Base-by-base conservation (phyloP, 1,139 yeast species). In the Saccharomyces hybrid region DNA sequence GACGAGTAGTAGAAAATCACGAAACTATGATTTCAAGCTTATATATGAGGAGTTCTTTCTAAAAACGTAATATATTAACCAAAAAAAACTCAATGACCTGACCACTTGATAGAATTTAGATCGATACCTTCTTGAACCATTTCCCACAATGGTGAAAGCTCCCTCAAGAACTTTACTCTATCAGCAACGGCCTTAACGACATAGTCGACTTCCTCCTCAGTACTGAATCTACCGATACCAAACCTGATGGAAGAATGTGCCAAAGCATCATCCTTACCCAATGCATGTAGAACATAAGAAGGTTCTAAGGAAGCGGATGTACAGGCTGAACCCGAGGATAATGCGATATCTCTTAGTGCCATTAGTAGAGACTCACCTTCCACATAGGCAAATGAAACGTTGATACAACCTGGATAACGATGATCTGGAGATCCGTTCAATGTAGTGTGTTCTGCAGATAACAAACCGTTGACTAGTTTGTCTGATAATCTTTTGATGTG, bases 71-170 rank as follows among this genome's bases (percentile, higher is more conserved):
- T 6, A 50, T 3, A 24, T 9, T 47, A 47, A 42, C 12, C 16
- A 16, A 38, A 28, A 16, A 38, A 46, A 21, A 11, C 16, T 63
- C 59, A 90, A 74, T 91, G 98, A 60, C 96, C 97, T 57, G 96
- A 88, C 99, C 99, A 93, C 75, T 93, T 96, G 67, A 93, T 93
- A 49, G 95, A 80, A 67, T 86, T 81, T 71, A 95, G 79, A 69
- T 93, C 99, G 68, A 93, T 91, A 62, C 99, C 99, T 63, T 93
- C 99, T 74, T 93, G 96, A 55, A 89, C 96, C 98, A 93, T 91
- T 75, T 93, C 99, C 98, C 98, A 93, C 64, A 93, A 78, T 54
- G 99, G 99, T 53, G 95, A 85, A 75, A 93, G 79, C 68, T 90
- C 95, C 72, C 99, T 82, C 69, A 93, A 80, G 73, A 89, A 90